A percentile compares a stretch with the other conserved stretches of the same genome.
Evolutionary conservation across 805 yeast genomes (phyloP).

Genomic region (Ogataea salicorniae): DNA sequence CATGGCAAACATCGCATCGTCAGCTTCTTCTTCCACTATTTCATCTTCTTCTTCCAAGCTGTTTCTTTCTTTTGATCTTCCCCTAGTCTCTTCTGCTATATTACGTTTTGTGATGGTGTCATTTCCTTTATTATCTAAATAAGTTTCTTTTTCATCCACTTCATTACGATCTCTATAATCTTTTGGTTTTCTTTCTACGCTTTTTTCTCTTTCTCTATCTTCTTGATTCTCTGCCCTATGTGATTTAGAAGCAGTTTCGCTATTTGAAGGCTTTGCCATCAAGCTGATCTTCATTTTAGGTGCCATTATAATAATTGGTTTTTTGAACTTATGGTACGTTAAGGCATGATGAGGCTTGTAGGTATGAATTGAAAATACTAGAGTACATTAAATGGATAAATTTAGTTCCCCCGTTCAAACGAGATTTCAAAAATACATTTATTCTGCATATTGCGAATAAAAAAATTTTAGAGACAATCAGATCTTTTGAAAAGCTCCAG

Average conservation of each 20-base stretch:
- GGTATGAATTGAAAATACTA: no score
- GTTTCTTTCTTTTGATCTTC: slow-evolving; percentile 3
- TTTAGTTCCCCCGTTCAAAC: no score
- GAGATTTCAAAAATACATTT: no score
- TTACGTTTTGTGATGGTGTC: background rate
- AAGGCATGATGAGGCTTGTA: no score
- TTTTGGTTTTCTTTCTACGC: slow-evolving; percentile 18
- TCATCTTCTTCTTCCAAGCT: slow-evolving; percentile 1
- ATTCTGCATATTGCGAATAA: no score
- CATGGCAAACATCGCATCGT: slow-evolving; percentile 34
- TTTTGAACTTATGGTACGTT: background rate
- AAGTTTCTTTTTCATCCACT: background rate
- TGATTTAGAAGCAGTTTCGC: no score
- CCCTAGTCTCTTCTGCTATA: slow-evolving; percentile 1
- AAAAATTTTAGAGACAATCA: no score
- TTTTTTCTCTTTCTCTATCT: slow-evolving; percentile 10
- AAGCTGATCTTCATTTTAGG: slow-evolving; percentile 21
- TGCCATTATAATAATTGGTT: slow-evolving; percentile 2
- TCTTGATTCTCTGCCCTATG: background rate
- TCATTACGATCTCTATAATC: slow-evolving; percentile 19
- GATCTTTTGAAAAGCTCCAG: no score
- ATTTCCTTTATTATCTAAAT: no score
- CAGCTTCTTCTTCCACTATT: slow-evolving; percentile 14
- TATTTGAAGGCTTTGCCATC: slow-evolving; percentile 3
- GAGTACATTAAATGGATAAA: no score